Conservation (phyloP, 202 grass and related monocot species). For the Carex arenaria region DNA sequence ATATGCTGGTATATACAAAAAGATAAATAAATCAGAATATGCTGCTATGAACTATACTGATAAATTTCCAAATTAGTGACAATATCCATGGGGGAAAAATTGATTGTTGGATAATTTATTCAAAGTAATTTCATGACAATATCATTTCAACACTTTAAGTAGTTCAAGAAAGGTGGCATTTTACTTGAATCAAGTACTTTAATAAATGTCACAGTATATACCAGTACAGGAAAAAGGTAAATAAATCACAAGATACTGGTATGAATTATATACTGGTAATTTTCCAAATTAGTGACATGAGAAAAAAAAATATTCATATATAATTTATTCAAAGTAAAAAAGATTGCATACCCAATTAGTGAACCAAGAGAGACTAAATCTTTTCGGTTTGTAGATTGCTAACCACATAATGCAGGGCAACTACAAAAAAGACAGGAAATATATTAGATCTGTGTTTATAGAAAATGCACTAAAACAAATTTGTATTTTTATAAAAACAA, state of each 20-base stretch:
- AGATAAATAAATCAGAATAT: not conserved
- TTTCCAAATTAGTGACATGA: not conserved
- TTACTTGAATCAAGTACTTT: not conserved
- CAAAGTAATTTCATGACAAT: too few relatives aligned
- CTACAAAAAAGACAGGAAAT: conserved; percentile 26
- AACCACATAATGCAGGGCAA: conserved; percentile 95
- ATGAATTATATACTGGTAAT: not conserved
- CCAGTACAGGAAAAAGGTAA: not conserved
- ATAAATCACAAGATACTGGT: not conserved
- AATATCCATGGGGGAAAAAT: not conserved
- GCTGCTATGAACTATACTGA: not conserved
- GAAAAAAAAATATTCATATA: too few relatives aligned
- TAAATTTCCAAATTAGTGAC: not conserved
- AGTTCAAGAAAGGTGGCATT: not conserved
- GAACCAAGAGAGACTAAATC: conserved; percentile 76
- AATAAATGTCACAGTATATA: not conserved
- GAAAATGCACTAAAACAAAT: not conserved
- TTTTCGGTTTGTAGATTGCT: conserved; percentile 73
- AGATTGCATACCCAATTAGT: conserved; percentile 61
- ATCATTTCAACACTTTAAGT: not conserved
- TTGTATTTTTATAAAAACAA: not conserved
- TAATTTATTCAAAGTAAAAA: not conserved
- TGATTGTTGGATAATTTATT: not conserved
- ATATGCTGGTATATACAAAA: not conserved
- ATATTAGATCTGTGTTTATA: not conserved